Percentiles rank a stretch among this genome's conserved stretches.
Evolutionary conservation across 805 yeast genomes (phyloP).

Genomic region (Saccharomycopsis javanensis): DNA sequence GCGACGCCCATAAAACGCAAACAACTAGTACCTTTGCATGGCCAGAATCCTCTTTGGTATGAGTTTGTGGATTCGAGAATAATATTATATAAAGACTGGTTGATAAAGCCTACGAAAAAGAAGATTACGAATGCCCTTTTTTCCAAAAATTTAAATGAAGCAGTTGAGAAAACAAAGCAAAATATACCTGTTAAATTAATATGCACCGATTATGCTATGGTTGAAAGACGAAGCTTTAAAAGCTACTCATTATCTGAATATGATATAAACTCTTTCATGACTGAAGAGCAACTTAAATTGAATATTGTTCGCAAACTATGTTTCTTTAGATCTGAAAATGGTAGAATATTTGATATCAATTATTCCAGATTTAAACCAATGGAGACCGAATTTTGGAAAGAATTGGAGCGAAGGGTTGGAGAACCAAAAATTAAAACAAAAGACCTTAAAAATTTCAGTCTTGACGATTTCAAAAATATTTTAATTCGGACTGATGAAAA

Average conservation of each 20-base stretch:
- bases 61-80: conserved; percentile 15
- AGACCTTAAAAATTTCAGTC: too few species aligned
- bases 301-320: background rate
- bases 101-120: conserved; percentile 3
- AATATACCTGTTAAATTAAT: background rate
- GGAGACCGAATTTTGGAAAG: background rate
- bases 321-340: background rate
- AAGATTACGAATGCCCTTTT: background rate
- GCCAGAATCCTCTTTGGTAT: conserved; percentile 14
- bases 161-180: background rate
- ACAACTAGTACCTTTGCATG: conserved; percentile 7
- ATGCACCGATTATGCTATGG: conserved; percentile 14
- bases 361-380: background rate
- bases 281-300: background rate
- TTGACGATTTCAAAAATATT: background rate
- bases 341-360: background rate
- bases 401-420: background rate
- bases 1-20: background rate
- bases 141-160: background rate
- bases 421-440: background rate
- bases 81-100: conserved; percentile 12
- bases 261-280: background rate
- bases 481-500: background rate
- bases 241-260: background rate
- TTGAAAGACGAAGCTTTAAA: conserved; percentile 5